Evolutionary conservation across 345 rosid genomes (phyloP).

Genomic region (Brassica rapa): DNA sequence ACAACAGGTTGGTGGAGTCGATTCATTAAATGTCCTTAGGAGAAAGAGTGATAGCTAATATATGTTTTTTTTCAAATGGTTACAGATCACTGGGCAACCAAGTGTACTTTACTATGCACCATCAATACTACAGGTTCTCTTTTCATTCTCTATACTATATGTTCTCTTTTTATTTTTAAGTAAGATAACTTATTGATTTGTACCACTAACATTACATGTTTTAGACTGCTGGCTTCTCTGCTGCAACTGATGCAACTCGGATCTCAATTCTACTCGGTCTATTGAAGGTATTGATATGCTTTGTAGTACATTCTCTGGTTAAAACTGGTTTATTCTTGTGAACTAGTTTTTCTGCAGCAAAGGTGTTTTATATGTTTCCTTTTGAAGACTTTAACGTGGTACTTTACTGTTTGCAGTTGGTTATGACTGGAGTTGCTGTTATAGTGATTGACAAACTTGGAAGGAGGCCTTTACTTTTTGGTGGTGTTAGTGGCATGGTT

Average conservation of each 20-base stretch:
- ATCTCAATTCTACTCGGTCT: slow-evolving; percentile 89
- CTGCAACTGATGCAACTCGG: slow-evolving; percentile 94
- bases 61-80: slow-evolving; percentile 8
- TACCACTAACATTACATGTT: slow-evolving; percentile 23
- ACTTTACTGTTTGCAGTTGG: slow-evolving; percentile 54
- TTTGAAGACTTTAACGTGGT: slow-evolving; percentile 1
- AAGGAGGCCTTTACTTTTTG: slow-evolving; percentile 88
- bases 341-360: slow-evolving; percentile 5
- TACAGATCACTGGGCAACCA: slow-evolving; percentile 97
- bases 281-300: slow-evolving; percentile 58
- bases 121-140: slow-evolving; percentile 74
- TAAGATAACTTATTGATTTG: slow-evolving; percentile 22
- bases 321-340: neutral
- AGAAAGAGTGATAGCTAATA: neutral
- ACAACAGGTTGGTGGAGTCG: slow-evolving; percentile 71
- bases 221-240: slow-evolving; percentile 94
- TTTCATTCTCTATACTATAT: slow-evolving; percentile 1
- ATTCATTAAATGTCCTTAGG: neutral
- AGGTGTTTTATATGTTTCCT: neutral
- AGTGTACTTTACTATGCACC: slow-evolving; percentile 98
- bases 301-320: slow-evolving; percentile 16
- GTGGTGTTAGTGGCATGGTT: slow-evolving; percentile 96
- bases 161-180: slow-evolving; percentile 39
- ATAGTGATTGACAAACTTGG: slow-evolving; percentile 86
- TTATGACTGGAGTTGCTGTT: slow-evolving; percentile 91